Percentiles rank a stretch among this genome's conserved stretches.
Evolutionary conservation across 139 green algal genomes (phyloP).

Genomic region (Zygnema circumcarinatum): DNA sequence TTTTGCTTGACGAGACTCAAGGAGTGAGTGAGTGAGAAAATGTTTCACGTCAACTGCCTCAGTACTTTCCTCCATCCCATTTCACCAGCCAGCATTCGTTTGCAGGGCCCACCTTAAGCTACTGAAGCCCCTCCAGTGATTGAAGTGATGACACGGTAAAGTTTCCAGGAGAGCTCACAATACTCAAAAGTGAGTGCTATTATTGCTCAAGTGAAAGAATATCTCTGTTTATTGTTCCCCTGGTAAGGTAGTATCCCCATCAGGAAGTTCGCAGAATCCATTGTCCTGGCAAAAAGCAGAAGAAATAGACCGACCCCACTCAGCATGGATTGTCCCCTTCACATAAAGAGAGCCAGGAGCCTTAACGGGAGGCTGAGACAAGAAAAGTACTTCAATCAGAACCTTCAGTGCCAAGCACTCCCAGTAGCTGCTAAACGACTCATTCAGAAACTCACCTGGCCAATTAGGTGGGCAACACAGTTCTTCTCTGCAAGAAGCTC

Average conservation of each 20-base stretch:
- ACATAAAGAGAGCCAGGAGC: background rate
- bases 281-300: slow-evolving; percentile 26
- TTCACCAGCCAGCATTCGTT: background rate
- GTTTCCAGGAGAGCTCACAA: background rate
- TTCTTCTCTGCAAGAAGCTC: slow-evolving; percentile 53
- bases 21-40: no score
- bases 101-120: background rate
- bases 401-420: no score
- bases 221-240: slow-evolving; percentile 29
- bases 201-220: background rate
- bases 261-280: slow-evolving; percentile 43
- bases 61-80: background rate
- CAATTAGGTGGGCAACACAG: slow-evolving; percentile 45
- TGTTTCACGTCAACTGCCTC: background rate
- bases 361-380: background rate
- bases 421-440: background rate
- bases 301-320: background rate
- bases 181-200: background rate
- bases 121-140: background rate
- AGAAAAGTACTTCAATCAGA: background rate
- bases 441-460: slow-evolving; percentile 21
- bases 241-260: slow-evolving; percentile 44
- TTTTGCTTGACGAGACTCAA: no score
- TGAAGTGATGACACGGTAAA: background rate
- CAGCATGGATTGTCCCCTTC: background rate